Base-by-base conservation (phyloP, 169 alveolate species). In the Babesia gibsoni region DNA sequence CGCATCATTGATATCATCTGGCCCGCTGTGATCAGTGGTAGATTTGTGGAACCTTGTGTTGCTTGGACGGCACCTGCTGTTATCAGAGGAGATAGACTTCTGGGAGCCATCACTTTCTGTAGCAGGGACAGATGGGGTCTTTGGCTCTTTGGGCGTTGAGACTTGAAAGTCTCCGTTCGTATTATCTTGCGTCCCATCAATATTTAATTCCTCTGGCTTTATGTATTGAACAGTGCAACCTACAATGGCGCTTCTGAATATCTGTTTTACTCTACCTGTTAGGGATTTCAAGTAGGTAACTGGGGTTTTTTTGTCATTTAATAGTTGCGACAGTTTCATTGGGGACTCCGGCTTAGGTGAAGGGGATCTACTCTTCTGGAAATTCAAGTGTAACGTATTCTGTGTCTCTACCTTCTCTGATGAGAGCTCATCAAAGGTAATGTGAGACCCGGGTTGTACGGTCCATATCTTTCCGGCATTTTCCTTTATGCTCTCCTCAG, bases 221-320 rank as follows among this genome's bases (percentile, higher is more conserved):
- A 61, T 43, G 18, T 61, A 42, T 3, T 30, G 58, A 27, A 61
- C 33, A 4, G n/a, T 39, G 36, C 49, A 41, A 10, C 35, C 27
- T n/a, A 42, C 46, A 5, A 61, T 32, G 2, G 72, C 72, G 46
- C 32, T 61, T 48, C 18, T 46, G 8, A 61, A 45, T 3, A 61
- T 41, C 36, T 23, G 49, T 49, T 43, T 61, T 20, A 61, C 49
- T 4, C 52, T 56, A 14, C 20, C 43, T 18, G 45, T 16, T 30
- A 61, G n/a, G 9, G 39, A 10, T 22, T 27, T 61, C n/a, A 9
- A 20, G n/a, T 25, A 43, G 29, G 4, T 54, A 0, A 23, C 5
- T 0, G 68, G 68, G 37, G 25, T 36, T 18, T 27, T 22, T 41
- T 36, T 58, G 27, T 58, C n/a, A n/a, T 16, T 9, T 46, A 23